phyloP scores from a whole-genome alignment of 306 rosid genomes.

The Acmispon strigosus region DNA sequence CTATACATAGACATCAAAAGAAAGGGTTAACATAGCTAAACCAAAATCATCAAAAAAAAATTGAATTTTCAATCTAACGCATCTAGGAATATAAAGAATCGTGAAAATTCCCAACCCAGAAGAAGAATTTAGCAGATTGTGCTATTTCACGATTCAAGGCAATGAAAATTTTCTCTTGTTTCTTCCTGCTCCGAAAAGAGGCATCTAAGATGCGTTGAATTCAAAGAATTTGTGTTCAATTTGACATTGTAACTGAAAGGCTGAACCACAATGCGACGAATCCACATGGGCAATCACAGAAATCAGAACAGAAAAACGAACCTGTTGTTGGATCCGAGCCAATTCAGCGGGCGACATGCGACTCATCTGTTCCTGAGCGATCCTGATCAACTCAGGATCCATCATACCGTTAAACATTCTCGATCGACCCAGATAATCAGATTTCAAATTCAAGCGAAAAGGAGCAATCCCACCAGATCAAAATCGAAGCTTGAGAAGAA shows the following conservation, averaged over 20 bases:
- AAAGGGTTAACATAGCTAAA: not conserved
- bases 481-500: slow-evolving; percentile 7
- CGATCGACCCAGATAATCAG: not conserved
- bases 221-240: not conserved
- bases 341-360: slow-evolving; percentile 94
- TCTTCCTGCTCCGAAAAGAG: not conserved
- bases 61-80: not conserved
- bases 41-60: not conserved
- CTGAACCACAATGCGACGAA: not conserved
- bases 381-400: slow-evolving; percentile 87
- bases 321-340: slow-evolving; percentile 94
- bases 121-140: not conserved
- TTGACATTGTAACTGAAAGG: too few species aligned
- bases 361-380: slow-evolving; percentile 97
- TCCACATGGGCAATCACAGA: not conserved
- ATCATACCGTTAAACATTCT: slow-evolving; percentile 58
- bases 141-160: not conserved
- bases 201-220: not conserved
- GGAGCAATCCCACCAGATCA: slow-evolving; percentile 10
- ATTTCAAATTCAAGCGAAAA: not conserved
- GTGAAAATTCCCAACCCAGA: not conserved
- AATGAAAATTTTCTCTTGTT: not conserved
- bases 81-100: not conserved
- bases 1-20: not conserved
- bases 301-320: not conserved